Percentiles rank a stretch among this genome's conserved stretches.
Evolutionary conservation across 1,139 yeast species (phyloP).

Genomic region (Taphrina deformans): DNA sequence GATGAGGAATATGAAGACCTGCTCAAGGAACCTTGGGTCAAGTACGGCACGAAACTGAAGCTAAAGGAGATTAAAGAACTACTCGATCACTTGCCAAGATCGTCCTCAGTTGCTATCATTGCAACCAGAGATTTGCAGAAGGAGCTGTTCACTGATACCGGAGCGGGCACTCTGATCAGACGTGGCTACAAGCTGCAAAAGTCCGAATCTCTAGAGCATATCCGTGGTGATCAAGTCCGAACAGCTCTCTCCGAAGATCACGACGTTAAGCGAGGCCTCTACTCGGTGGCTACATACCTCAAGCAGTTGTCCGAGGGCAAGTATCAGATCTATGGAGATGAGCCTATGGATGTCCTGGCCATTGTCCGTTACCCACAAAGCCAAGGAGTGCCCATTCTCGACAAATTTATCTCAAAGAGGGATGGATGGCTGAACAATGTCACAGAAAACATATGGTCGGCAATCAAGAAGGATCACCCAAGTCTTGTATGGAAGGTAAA

Average conservation of each 20-base stretch:
- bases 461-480: slow-evolving; percentile 71
- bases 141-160: slow-evolving; percentile 95
- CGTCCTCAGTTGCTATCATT: slow-evolving; percentile 96
- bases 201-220: slow-evolving; percentile 65
- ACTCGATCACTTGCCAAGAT: slow-evolving; percentile 88
- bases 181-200: slow-evolving; percentile 85
- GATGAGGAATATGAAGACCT: slow-evolving; percentile 94
- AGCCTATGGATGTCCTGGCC: slow-evolving; percentile 91
- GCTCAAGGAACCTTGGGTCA: slow-evolving; percentile 95
- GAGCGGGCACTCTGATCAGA: slow-evolving; percentile 98
- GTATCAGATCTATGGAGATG: slow-evolving; percentile 89
- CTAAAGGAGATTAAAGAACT: slow-evolving; percentile 94
- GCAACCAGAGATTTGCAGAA: slow-evolving; percentile 93
- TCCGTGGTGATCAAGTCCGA: slow-evolving; percentile 62
- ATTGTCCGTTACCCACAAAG: slow-evolving; percentile 56
- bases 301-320: slow-evolving; percentile 57
- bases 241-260: slow-evolving; percentile 79
- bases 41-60: slow-evolving; percentile 95
- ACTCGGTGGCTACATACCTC: slow-evolving; percentile 68
- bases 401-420: slow-evolving; percentile 81
- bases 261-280: slow-evolving; percentile 66
- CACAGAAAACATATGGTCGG: slow-evolving; percentile 86
- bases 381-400: slow-evolving; percentile 66
- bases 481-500: slow-evolving; percentile 83
- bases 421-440: slow-evolving; percentile 97